A percentile compares a stretch with the other conserved stretches of the same genome.
phyloP scores from a whole-genome alignment of 192 early-diverging fungal species.

The Gryganskiella cystojenkinii region DNA sequence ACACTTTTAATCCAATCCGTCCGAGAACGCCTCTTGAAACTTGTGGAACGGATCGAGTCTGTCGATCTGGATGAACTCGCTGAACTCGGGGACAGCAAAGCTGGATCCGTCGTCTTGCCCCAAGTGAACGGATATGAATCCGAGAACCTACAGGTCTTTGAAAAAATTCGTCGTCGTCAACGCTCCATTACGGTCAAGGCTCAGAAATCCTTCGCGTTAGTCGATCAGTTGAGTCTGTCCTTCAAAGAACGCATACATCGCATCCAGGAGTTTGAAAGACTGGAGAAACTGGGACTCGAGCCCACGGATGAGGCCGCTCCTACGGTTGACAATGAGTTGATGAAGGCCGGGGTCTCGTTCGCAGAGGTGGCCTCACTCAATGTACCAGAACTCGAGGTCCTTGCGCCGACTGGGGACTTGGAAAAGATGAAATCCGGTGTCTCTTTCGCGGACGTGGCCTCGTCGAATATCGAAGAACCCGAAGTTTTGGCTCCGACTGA shows the following conservation, averaged over 20 bases:
- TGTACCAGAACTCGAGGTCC: neutral
- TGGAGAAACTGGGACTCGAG: constrained; percentile 21
- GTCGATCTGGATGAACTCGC: constrained; percentile 19
- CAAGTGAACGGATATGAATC: constrained; percentile 4
- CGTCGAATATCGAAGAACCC: neutral
- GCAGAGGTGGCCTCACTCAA: neutral
- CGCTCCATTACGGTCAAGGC: constrained; percentile 8
- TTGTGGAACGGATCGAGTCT: constrained; percentile 1
- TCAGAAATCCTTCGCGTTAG: constrained; percentile 6
- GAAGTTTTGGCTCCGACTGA: constrained; percentile 16
- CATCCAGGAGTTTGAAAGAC: constrained; percentile 24
- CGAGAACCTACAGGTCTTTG: constrained; percentile 19
- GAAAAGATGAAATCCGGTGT: constrained; percentile 16
- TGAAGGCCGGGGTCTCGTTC: constrained; percentile 35
- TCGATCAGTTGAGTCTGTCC: constrained; percentile 9
- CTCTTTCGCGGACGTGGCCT: constrained; percentile 11
- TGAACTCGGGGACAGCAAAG: constrained; percentile 22
- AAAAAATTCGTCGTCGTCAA: constrained; percentile 25
- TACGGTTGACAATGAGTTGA: constrained; percentile 34
- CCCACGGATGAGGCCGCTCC: constrained; percentile 27
- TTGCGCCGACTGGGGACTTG: constrained; percentile 12
- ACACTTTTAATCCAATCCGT: constrained; percentile 13
- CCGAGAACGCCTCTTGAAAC: constrained; percentile 11
- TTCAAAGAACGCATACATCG: constrained; percentile 13
- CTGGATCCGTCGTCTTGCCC: neutral